Evolutionary conservation across 2,329 filamentous ascomycete species (phyloP), one percentile per base, ranked within the genome.

Genomic region (Trichophyton schoenleinii): DNA sequence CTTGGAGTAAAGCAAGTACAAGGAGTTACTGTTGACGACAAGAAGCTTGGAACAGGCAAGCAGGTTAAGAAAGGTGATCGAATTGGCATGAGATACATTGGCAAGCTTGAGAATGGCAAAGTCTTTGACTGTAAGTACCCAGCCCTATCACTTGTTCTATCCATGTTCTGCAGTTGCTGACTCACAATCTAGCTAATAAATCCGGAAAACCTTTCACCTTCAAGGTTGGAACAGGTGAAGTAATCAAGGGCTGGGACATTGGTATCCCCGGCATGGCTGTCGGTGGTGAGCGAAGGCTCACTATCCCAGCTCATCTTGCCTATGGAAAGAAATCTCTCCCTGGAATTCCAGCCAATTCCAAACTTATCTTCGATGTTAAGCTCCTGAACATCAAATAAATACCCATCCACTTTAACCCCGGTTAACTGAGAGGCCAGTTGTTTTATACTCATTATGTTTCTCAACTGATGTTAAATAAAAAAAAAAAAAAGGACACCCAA

Each of bases 211-310:
- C 95, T 62, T 99, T 99, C 80, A 83, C 83, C 67, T 97, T 97
- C 85, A 95, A 92, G 81, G 85, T 95, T 64, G 95, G 94, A 68
- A 85, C 86, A 73, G 91, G 91, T 64, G 89, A 97, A 76, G 95
- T 99, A 70, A 99, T 99, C 81, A 94, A 95, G 83, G 94, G 94
- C 68, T 97, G 94, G 95, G 95, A 99, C 74, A 84, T 97, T 66
- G 94, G 94, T 77, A 80, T 99, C 68, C 81, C 83, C 68, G 95
- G 95, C 77, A 96, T 99, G 90, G 81, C 86, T 68, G 87, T 91
- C 68, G 94, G 94, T 71, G 91, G 90, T 70, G 95, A 99, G 82
- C 89, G 94, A 70, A 87, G 94, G 68, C 82, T 99, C 70, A 91
- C 86, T 65, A 91, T 99, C 70, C 95, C 95, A 57, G 81, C 94